A percentile compares a stretch with the other conserved stretches of the same genome.
These are phyloP conservation scores for Ceriops zippeliana DNA, from an alignment of 345 rosid genomes.

Conservation along the genomic window DNA sequence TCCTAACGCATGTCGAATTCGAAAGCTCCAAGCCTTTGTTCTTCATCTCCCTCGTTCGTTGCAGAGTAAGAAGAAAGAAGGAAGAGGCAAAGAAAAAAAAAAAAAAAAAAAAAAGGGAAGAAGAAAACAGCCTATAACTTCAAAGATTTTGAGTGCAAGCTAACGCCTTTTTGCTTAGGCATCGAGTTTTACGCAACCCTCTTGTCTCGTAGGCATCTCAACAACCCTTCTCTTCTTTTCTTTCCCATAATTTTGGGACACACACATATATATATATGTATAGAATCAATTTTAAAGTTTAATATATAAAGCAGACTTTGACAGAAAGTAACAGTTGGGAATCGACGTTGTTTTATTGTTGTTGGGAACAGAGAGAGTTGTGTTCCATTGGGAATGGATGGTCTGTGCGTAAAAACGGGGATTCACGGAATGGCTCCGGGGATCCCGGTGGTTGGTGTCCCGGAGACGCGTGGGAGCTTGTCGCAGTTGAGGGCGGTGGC, in stretches of 20 bases:
- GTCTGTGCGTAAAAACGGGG: conserved; percentile 50
- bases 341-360: neutral
- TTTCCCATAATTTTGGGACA: no score
- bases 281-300: no score
- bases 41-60: no score
- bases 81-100: no score
- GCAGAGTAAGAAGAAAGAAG: no score
- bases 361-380: neutral
- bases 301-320: neutral
- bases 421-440: conserved; percentile 45
- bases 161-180: conserved; percentile 16
- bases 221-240: no score
- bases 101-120: neutral
- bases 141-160: conserved; percentile 43
- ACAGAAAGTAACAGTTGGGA: neutral
- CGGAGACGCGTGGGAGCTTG: conserved; percentile 43
- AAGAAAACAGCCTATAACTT: conserved; percentile 21
- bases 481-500: conserved; percentile 45
- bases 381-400: conserved; percentile 38
- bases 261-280: no score
- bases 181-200: neutral
- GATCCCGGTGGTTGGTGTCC: conserved; percentile 43
- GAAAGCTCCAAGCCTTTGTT: no score
- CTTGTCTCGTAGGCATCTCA: no score
- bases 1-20: no score